These are phyloP conservation scores for Fraxinus excelsior DNA, from an alignment of 257 asterid species.

Conservation along the genomic window DNA sequence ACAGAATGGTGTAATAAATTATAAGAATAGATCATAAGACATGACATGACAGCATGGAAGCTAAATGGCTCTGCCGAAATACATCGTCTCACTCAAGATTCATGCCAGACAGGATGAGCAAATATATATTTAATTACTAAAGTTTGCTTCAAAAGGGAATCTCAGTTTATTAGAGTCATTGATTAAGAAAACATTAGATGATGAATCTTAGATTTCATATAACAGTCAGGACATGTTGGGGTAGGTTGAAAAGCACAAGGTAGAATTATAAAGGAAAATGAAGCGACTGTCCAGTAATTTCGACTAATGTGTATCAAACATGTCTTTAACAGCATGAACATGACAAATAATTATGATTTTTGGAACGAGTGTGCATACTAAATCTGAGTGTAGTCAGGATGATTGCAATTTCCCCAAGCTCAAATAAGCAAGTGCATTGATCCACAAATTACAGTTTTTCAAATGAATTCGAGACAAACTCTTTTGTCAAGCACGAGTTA, in stretches of 20 bases:
- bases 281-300: too few relatives aligned
- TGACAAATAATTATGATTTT: not conserved
- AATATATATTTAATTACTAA: too few relatives aligned
- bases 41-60: slow-evolving; percentile 20
- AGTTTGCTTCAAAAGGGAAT: slow-evolving; percentile 11
- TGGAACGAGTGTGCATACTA: not conserved
- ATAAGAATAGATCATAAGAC: not conserved
- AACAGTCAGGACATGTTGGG: not conserved
- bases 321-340: not conserved
- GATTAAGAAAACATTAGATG: not conserved
- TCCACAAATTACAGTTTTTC: too few relatives aligned
- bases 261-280: too few relatives aligned
- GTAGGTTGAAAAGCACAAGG: not conserved
- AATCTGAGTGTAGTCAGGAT: not conserved
- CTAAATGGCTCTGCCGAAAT: slow-evolving; percentile 7
- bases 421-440: not conserved
- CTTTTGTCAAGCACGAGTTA: not conserved
- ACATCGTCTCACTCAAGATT: not conserved
- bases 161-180: slow-evolving; percentile 12
- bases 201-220: not conserved
- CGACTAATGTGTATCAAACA: not conserved
- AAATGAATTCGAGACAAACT: not conserved
- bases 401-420: not conserved
- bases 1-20: not conserved
- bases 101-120: not conserved